Conservation (phyloP, 345 rosid genomes). For the Rhodomyrtus tomentosa region DNA sequence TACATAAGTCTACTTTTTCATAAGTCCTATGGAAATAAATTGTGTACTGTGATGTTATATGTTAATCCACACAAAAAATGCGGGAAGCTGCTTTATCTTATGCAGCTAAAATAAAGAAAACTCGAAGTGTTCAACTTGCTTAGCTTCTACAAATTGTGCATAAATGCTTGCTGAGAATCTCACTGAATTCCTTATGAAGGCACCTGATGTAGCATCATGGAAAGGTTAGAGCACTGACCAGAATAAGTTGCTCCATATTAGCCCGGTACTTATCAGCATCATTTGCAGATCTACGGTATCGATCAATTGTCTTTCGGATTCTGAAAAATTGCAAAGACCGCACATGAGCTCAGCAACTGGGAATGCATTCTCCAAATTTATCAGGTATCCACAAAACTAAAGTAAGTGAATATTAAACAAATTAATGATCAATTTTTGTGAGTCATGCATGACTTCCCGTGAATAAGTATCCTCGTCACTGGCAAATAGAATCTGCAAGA, state of each 20-base stretch:
- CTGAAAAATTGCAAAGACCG: slow-evolving; percentile 13
- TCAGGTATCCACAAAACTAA: neutral
- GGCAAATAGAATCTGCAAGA: neutral
- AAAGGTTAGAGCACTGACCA: neutral
- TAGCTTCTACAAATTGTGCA: neutral
- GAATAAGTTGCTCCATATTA: slow-evolving; percentile 8
- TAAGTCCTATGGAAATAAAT: neutral
- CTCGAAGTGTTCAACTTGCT: neutral
- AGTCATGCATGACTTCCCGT: neutral
- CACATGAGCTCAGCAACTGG: neutral
- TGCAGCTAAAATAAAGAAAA: neutral
- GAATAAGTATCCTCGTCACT: no score
- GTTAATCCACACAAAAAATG: neutral
- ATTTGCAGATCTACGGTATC: slow-evolving; percentile 19
- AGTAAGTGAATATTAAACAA: neutral
- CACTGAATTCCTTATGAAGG: neutral
- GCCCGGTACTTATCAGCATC: slow-evolving; percentile 7
- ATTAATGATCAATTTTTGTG: neutral
- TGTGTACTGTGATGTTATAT: neutral
- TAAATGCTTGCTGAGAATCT: neutral
- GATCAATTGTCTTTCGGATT: slow-evolving; percentile 25
- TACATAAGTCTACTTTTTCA: neutral
- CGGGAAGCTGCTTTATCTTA: neutral
- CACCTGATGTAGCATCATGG: neutral
- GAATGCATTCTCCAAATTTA: neutral